Evolutionary conservation across 371 early-diverging fungal species (phyloP).

Genomic region (Sporodiniella umbellata): DNA sequence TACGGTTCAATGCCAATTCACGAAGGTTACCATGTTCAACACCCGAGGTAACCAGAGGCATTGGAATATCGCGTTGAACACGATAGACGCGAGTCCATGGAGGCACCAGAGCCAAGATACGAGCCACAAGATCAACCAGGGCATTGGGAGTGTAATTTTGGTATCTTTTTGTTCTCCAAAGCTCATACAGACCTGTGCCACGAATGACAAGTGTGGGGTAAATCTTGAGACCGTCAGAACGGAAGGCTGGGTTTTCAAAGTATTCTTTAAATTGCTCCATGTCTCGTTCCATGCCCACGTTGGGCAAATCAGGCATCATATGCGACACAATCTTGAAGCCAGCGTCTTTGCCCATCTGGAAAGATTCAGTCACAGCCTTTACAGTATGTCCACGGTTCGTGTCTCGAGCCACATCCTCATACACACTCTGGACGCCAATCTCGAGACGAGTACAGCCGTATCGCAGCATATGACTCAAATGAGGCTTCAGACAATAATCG

Average conservation of each 20-base stretch:
- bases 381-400: slow-evolving; percentile 99
- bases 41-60: slow-evolving; percentile 99
- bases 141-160: slow-evolving; percentile 99
- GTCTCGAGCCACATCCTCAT: slow-evolving; percentile 99
- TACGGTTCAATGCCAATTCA: slow-evolving; percentile 95
- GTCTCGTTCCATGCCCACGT: slow-evolving; percentile 99
- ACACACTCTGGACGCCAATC: slow-evolving; percentile 99
- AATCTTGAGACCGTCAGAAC: slow-evolving; percentile 99
- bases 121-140: slow-evolving; percentile 96
- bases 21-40: slow-evolving; percentile 99
- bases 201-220: slow-evolving; percentile 99
- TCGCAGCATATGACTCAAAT: slow-evolving; percentile 97
- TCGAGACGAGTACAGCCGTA: slow-evolving; percentile 99
- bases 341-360: slow-evolving; percentile 98
- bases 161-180: slow-evolving; percentile 99
- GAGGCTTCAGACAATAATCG: slow-evolving; percentile 98
- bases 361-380: slow-evolving; percentile 95
- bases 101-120: slow-evolving; percentile 96
- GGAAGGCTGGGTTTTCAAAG: slow-evolving; percentile 99
- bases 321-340: slow-evolving; percentile 99
- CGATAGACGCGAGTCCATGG: slow-evolving; percentile 99
- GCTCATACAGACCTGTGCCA: slow-evolving; percentile 99
- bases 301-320: slow-evolving; percentile 99
- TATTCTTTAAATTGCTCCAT: slow-evolving; percentile 99
- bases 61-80: slow-evolving; percentile 99